Evolutionary conservation across 345 rosid species (phyloP).

Genomic region (Dimocarpus longan): DNA sequence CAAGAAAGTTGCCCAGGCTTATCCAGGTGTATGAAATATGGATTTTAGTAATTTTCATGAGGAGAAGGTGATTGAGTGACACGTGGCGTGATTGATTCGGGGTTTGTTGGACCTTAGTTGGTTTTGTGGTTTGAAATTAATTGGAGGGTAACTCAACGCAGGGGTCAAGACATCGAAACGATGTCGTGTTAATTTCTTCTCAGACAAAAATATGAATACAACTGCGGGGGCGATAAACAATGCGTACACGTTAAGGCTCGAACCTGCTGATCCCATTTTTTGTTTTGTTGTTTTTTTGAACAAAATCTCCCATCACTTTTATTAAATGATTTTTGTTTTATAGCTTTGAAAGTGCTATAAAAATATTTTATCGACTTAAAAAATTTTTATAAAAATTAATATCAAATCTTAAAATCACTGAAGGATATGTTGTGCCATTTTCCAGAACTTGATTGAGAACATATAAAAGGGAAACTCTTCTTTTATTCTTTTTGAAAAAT

Average conservation of each 20-base stretch:
- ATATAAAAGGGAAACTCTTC: neutral
- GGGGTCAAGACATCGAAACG: neutral
- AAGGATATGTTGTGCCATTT: too few species aligned
- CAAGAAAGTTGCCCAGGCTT: constrained; percentile 13
- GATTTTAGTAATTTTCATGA: constrained; percentile 22
- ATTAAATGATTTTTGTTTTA: too few species aligned
- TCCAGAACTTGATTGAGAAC: too few species aligned
- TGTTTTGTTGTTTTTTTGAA: neutral
- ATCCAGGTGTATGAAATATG: constrained; percentile 10
- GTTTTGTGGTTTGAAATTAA: constrained; percentile 25
- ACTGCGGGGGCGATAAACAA: neutral
- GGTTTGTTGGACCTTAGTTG: constrained; percentile 4
- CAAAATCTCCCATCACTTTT: too few species aligned
- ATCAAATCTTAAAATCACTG: too few species aligned
- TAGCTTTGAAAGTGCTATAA: too few species aligned
- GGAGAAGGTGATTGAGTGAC: constrained; percentile 23
- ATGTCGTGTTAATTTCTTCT: neutral
- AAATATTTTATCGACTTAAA: too few species aligned
- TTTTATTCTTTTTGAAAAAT: neutral
- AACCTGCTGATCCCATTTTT: neutral
- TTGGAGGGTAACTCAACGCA: neutral
- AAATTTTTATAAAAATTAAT: too few species aligned
- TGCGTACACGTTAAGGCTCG: neutral
- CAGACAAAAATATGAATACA: neutral
- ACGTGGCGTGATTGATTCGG: constrained; percentile 28